Base-by-base conservation (phyloP, 148 eudicot species). In the Rhododendron ovatum region DNA sequence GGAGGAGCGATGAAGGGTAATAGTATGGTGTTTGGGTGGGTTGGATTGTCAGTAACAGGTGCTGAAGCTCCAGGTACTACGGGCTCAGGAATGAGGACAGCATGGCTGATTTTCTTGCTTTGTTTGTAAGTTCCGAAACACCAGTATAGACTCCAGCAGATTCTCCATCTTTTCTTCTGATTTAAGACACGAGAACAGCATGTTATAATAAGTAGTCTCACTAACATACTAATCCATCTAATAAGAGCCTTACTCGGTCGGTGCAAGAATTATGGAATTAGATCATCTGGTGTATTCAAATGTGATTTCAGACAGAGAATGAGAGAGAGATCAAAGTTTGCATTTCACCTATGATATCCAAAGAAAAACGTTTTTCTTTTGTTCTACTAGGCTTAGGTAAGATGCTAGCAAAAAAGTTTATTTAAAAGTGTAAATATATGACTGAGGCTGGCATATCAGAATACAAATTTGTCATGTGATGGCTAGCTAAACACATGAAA, bases 161-260 rank as follows among this genome's bases (percentile, higher is more conserved):
- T 92, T 89, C 93, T 94, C 98, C 98, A 95, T 90, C 96, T 93
- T 88, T 91, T 93, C 88, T 93, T 93, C 98, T 95, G 96, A 50
- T 86, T 20, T n/a, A 35, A 85, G 71, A 81, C 28, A 87, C 61
- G 41, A 83, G 22, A 79, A 71, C 84, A 41, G 65, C 35, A 88
- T 33, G 24, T 6, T 81, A 35, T n/a, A 85, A 24, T 82, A 65
- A 75, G 7, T 55, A 28, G 14, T 13, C 28, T 28, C 11, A 26
- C 39, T 17, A 39, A 13, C n/a, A 63, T 65, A 59, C 50, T 45
- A 59, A 28, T 69, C 63, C n/a, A 59, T 26, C 78, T 28, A 50
- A 55, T 5, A 80, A 50, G 73, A 75, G 39, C 81, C 26, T 41
- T 26, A 41, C 14, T 37, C 11, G 3, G 10, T 35, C 12, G 30